phyloP scores from a whole-genome alignment of 441 rosid genomes.

The Adansonia grandidieri region DNA sequence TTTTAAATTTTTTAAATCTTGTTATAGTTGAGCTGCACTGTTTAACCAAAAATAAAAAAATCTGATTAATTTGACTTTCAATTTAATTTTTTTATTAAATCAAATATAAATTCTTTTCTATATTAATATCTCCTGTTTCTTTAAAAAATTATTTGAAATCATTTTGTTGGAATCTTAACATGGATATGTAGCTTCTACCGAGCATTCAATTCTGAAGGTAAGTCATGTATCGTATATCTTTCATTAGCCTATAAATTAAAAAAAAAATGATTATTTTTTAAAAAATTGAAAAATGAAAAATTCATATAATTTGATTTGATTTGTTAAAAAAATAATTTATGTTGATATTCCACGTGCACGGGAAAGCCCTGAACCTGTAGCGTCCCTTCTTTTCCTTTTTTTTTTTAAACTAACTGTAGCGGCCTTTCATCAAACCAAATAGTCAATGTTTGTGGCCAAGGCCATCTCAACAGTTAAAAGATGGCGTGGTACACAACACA shows the following conservation, averaged over 20 bases:
- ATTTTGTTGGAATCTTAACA: neutral
- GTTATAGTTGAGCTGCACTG: no score
- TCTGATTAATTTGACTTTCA: no score
- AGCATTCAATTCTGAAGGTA: no score
- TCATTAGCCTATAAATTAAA: neutral
- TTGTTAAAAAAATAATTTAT: neutral
- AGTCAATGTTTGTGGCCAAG: neutral
- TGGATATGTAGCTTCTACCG: no score
- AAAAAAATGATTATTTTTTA: no score
- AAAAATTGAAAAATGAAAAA: neutral
- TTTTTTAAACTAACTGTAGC: neutral
- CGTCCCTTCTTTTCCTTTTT: no score
- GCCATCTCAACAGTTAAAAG: no score
- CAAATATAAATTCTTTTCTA: no score
- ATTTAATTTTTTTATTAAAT: no score
- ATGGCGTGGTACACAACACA: no score
- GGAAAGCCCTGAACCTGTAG: neutral
- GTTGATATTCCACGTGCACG: neutral
- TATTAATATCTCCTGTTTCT: neutral
- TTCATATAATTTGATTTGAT: neutral
- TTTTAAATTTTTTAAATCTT: no score
- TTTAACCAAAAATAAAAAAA: no score
- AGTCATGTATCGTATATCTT: neutral
- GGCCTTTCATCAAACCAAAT: neutral
- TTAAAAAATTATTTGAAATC: neutral